Percentiles rank a stretch among this genome's conserved stretches.
These are phyloP conservation scores for Barbarea vulgaris DNA, from an alignment of 345 rosid genomes.

Conservation along the genomic window DNA sequence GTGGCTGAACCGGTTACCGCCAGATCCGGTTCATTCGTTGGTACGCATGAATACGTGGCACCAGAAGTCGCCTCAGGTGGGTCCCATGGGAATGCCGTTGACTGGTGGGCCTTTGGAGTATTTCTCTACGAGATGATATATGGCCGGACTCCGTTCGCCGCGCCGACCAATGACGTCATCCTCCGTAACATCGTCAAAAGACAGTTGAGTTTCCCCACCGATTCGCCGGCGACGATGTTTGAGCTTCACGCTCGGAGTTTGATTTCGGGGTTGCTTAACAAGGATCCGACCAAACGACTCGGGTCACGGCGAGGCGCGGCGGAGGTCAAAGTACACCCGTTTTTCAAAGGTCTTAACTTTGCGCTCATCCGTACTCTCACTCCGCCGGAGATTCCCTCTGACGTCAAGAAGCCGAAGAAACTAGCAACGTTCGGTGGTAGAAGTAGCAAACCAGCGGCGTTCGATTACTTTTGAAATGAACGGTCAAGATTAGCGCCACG, in stretches of 20 bases:
- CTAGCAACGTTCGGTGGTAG: conserved; percentile 46
- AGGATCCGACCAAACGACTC: conserved; percentile 68
- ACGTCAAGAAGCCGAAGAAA: conserved; percentile 40
- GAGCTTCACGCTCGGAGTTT: conserved; percentile 76
- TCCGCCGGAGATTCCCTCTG: conserved; percentile 70
- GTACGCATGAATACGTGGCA: conserved; percentile 94
- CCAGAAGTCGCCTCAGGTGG: conserved; percentile 95
- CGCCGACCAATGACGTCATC: conserved; percentile 72
- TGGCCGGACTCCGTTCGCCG: conserved; percentile 83
- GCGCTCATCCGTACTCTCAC: conserved; percentile 72
- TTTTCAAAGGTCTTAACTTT: conserved; percentile 78
- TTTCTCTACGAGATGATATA: conserved; percentile 85
- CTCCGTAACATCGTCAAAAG: conserved; percentile 82
- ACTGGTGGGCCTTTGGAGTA: conserved; percentile 96
- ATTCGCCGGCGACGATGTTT: conserved; percentile 47
- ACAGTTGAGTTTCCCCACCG: conserved; percentile 62
- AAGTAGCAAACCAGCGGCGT: conserved; percentile 50
- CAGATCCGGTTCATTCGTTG: conserved; percentile 86
- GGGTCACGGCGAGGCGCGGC: conserved; percentile 89
- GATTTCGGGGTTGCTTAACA: conserved; percentile 65
- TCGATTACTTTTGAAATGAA: conserved; percentile 60
- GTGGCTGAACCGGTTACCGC: conserved; percentile 97
- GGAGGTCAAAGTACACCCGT: conserved; percentile 82
- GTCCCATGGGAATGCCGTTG: conserved; percentile 90
- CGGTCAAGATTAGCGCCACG: conserved; percentile 43